phyloP scores from a whole-genome alignment of 108 stramenopile species.

The Nannochloropsis oceanica region DNA sequence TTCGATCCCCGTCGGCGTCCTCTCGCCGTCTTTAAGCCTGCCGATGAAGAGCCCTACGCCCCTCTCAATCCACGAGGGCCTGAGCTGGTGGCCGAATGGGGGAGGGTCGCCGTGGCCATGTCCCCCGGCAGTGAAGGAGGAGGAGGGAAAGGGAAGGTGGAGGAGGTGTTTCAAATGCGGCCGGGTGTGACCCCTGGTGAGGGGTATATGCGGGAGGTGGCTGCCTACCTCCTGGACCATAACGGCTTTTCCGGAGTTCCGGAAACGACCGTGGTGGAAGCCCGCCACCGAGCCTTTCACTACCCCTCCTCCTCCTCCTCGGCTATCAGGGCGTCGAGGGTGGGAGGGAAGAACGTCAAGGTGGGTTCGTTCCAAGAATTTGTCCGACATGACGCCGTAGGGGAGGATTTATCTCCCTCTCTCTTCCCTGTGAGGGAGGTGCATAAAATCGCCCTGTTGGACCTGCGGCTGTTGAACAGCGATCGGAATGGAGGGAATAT shows the following conservation, averaged over 20 bases:
- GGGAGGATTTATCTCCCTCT: conserved; percentile 76
- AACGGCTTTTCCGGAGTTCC: conserved; percentile 65
- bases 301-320: not conserved
- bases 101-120: not conserved
- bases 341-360: conserved; percentile 42
- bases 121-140: not conserved
- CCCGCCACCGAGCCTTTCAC: conserved; percentile 71
- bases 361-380: conserved; percentile 86
- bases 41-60: conserved; percentile 94
- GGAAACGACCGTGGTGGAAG: conserved; percentile 85
- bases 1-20: conserved; percentile 57
- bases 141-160: not conserved
- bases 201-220: conserved; percentile 85
- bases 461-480: conserved; percentile 89
- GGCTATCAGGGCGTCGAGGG: not conserved
- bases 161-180: conserved; percentile 40
- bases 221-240: conserved; percentile 68
- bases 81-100: conserved; percentile 17
- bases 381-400: conserved; percentile 57
- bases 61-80: conserved; percentile 88
- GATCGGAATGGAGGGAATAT: conserved; percentile 92
- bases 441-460: conserved; percentile 87
- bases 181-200: conserved; percentile 81
- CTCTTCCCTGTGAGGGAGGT: conserved; percentile 67
- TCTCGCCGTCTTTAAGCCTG: conserved; percentile 88